Conservation (phyloP, 345 rosid genomes). For the Balakata baccata region DNA sequence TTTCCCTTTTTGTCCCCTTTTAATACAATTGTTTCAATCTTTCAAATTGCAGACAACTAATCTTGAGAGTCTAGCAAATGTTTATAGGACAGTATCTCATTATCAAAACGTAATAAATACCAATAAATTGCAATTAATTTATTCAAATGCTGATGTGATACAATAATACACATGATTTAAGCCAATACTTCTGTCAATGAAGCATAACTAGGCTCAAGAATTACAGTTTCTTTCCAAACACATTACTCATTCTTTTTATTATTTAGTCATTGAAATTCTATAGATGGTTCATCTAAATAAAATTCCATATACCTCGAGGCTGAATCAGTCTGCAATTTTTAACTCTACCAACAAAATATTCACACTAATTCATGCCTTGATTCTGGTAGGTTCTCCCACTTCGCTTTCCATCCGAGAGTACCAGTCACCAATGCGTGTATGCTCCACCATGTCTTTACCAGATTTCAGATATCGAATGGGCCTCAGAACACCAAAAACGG, state of each 20-base stretch:
- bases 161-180: too few relatives aligned
- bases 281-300: neutral
- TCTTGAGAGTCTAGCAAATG: too few relatives aligned
- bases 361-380: slow-evolving; percentile 29
- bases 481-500: slow-evolving; percentile 87
- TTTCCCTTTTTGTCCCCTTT: too few relatives aligned
- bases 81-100: too few relatives aligned
- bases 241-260: neutral
- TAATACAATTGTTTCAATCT: too few relatives aligned
- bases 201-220: neutral
- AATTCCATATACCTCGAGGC: neutral
- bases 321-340: neutral
- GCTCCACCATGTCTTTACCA: slow-evolving; percentile 88
- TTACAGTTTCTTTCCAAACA: neutral
- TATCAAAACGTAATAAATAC: too few relatives aligned
- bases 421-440: slow-evolving; percentile 85
- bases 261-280: neutral
- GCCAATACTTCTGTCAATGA: too few relatives aligned
- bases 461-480: slow-evolving; percentile 74
- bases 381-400: slow-evolving; percentile 61
- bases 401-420: slow-evolving; percentile 66
- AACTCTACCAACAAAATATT: neutral
- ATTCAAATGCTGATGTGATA: too few relatives aligned
- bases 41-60: too few relatives aligned
- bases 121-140: too few relatives aligned